Evolutionary conservation across 108 stramenopile species (phyloP).

Genomic region (Hondaea fermentalgiana): DNA sequence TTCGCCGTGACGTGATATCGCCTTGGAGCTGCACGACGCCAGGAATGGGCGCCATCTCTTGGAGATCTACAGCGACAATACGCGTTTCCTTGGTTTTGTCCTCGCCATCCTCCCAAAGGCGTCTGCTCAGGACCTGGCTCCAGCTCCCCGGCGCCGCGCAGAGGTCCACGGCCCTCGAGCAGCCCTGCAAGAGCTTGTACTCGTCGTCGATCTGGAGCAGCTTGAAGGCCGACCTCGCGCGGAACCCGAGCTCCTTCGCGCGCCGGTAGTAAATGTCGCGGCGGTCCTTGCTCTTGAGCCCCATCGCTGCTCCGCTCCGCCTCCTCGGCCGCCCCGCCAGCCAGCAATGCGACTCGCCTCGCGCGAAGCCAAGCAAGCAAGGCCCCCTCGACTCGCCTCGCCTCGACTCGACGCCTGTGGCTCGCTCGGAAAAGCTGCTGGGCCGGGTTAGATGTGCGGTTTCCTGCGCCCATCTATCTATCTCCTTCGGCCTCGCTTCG

Average conservation of each 20-base stretch:
- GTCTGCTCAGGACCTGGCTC: conserved; percentile 70
- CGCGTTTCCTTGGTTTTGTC: neutral
- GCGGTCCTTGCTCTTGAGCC: conserved; percentile 76
- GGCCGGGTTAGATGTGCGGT: too few relatives aligned
- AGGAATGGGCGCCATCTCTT: conserved; percentile 89
- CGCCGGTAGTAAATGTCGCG: conserved; percentile 94
- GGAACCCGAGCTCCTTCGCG: conserved; percentile 70
- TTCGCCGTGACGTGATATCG: conserved; percentile 78
- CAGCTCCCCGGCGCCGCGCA: conserved; percentile 98
- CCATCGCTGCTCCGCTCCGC: conserved; percentile 46
- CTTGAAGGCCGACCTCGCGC: conserved; percentile 95
- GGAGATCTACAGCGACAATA: conserved; percentile 90
- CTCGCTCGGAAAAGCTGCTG: too few relatives aligned
- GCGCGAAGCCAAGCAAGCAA: too few relatives aligned
- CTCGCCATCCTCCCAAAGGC: neutral
- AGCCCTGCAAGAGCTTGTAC: conserved; percentile 65
- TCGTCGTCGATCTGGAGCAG: conserved; percentile 90
- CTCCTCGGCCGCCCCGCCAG: too few relatives aligned
- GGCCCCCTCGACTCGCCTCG: too few relatives aligned
- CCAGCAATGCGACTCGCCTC: too few relatives aligned
- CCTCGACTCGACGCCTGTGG: too few relatives aligned
- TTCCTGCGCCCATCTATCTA: too few relatives aligned
- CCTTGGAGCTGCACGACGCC: conserved; percentile 83
- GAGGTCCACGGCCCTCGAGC: conserved; percentile 78
- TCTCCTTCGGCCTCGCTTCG: too few relatives aligned